Conservation (phyloP, 495 filamentous ascomycete species). For the Penicillium desertorum region DNA sequence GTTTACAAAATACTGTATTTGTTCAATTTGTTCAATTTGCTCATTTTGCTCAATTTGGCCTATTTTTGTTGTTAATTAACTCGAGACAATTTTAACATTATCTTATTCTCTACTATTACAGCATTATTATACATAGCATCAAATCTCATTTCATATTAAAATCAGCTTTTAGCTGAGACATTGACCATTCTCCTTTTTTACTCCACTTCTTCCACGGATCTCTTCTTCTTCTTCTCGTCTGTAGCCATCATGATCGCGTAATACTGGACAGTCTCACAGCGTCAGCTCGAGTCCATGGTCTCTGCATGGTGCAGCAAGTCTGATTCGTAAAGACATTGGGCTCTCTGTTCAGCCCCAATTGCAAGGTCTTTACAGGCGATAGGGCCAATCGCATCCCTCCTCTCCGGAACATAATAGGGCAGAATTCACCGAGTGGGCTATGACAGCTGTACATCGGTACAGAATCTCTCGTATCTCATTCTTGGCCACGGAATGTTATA, state of each 20-base stretch:
- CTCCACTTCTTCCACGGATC: conserved; percentile 4
- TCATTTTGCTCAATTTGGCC: too few relatives aligned
- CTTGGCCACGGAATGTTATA: conserved; percentile 12
- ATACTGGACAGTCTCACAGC: conserved; percentile 9
- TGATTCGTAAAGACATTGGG: conserved; percentile 5
- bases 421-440: conserved; percentile 17
- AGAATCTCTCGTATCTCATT: conserved; percentile 9
- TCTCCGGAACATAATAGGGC: conserved; percentile 21
- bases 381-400: conserved; percentile 20
- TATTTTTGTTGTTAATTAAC: background rate
- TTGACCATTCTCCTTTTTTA: background rate
- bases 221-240: conserved; percentile 1
- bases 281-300: conserved; percentile 7
- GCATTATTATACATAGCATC: background rate
- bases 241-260: conserved; percentile 29
- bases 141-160: background rate
- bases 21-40: too few relatives aligned
- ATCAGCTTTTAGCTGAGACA: background rate
- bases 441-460: conserved; percentile 9
- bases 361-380: conserved; percentile 12
- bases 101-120: background rate
- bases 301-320: conserved; percentile 4
- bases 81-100: background rate
- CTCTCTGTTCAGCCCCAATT: conserved; percentile 21
- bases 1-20: background rate